These are phyloP conservation scores for Magnolia sinica DNA, from an alignment of 164 flowering plant species.

Conservation along the genomic window DNA sequence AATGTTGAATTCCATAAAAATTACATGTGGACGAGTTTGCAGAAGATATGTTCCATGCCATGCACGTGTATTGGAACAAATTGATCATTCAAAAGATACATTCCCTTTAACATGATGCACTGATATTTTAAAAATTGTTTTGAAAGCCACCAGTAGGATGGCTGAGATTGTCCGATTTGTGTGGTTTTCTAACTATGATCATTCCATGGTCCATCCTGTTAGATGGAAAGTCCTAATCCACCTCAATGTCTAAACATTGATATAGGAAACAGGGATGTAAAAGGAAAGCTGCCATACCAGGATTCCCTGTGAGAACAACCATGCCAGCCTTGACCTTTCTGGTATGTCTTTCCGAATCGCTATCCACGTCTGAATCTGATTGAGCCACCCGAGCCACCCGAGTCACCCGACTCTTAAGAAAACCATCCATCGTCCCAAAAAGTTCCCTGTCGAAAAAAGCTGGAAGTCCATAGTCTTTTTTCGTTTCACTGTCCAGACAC, in stretches of 20 bases:
- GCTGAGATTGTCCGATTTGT: no score
- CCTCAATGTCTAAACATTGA: not conserved
- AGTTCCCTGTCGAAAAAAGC: slow-evolving; percentile 39
- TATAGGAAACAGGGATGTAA: not conserved
- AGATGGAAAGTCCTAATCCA: not conserved
- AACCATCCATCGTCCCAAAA: slow-evolving; percentile 31
- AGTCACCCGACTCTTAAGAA: slow-evolving; percentile 26
- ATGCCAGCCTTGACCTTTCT: slow-evolving; percentile 12
- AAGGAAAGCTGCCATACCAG: slow-evolving; percentile 14
- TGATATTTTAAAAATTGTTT: no score
- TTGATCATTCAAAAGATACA: no score
- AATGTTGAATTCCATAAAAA: no score
- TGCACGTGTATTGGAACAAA: no score
- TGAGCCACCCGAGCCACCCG: slow-evolving; percentile 14
- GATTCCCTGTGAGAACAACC: slow-evolving; percentile 4
- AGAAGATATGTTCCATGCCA: no score
- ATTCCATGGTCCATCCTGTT: no score
- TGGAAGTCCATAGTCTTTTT: slow-evolving; percentile 38
- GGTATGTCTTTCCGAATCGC: slow-evolving; percentile 32
- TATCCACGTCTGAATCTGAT: slow-evolving; percentile 34
- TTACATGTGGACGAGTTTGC: no score
- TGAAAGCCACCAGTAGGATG: no score
- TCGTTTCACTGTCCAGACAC: slow-evolving; percentile 35
- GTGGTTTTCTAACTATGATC: no score
- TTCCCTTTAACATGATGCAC: no score